Base-by-base conservation (phyloP, 192 early-diverging fungal species). In the Coemansia sp. region DNA sequence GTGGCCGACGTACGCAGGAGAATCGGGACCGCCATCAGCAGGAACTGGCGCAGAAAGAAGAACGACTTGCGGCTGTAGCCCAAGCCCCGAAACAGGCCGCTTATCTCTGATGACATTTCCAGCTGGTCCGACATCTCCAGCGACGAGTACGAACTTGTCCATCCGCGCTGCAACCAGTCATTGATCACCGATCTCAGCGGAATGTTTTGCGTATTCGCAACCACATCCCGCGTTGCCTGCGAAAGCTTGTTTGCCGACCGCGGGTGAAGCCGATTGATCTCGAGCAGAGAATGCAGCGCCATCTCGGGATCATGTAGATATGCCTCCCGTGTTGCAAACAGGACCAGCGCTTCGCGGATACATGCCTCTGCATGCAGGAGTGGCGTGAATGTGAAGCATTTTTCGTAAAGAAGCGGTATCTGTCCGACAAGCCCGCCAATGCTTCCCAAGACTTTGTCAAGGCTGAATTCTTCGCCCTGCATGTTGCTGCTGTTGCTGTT, bases 41-140 rank as follows among this genome's bases (percentile, higher is more conserved):
- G 62, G 22, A 80, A 80, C 66, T 74, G 77, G 17, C 77, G 72
- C 45, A 80, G 47, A 11, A 74, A 80, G 44, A 80, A 74, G 10
- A 58, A 62, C 11, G 77, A 57, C 45, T 66, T 69, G 27, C 77
- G 77, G 48, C 34, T 29, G 28, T 70, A 65, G 20, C 77, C 77
- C 34, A 73, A 59, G 40, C 57, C 44, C 0, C 61, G 33, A 28
- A 68, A 70, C 38, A 80, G 23, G 9, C 55, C 38, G 42, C 67
- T 63, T 40, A 63, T 44, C 23, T 69, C 71, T 7, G 72, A 57
- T 27, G 68, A 66, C 61, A 70, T 59, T 7, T 60, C 64, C 17
- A 80, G 77, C 65, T 74, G 77, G 57, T 80, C 77, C 4, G 58
- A 34, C 38, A 80, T 27, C 6, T 53, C 50, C 40, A 74, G 44